A percentile compares a stretch with the other conserved stretches of the same genome.
These are phyloP conservation scores for Eruca vesicaria DNA, from an alignment of 441 rosid species.

Conservation along the genomic window DNA sequence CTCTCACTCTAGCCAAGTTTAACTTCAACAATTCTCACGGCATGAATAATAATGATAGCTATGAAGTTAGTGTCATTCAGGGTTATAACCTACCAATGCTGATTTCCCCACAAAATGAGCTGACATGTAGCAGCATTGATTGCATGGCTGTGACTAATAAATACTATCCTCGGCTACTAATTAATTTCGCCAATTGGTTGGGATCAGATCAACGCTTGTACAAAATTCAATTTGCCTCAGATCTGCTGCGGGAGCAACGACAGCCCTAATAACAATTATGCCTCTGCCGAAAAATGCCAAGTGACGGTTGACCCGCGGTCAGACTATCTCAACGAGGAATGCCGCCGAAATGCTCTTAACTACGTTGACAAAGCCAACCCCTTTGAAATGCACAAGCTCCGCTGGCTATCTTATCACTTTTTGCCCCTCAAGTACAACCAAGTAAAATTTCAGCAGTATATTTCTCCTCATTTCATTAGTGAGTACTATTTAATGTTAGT, in stretches of 20 bases:
- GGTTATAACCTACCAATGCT: neutral
- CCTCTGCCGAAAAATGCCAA: conserved; percentile 12
- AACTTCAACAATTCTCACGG: neutral
- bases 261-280: neutral
- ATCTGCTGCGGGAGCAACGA: neutral
- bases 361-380: neutral
- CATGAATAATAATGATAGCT: neutral
- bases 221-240: conserved; percentile 12
- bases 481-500: neutral
- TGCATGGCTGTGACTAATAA: neutral
- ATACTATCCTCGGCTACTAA: neutral
- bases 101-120: neutral
- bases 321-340: conserved; percentile 25
- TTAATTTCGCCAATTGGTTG: neutral
- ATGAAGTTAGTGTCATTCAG: neutral
- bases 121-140: neutral
- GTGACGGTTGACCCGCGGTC: conserved; percentile 30
- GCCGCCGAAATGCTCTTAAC: conserved; percentile 39
- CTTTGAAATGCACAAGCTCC: conserved; percentile 30
- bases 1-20: conserved; percentile 38
- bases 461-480: neutral
- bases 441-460: neutral
- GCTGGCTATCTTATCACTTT: conserved; percentile 38
- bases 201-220: conserved; percentile 38
- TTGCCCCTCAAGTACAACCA: conserved; percentile 21